Conservation (phyloP, 768 basidiomycete species). For the Mycena albidolilacea region DNA sequence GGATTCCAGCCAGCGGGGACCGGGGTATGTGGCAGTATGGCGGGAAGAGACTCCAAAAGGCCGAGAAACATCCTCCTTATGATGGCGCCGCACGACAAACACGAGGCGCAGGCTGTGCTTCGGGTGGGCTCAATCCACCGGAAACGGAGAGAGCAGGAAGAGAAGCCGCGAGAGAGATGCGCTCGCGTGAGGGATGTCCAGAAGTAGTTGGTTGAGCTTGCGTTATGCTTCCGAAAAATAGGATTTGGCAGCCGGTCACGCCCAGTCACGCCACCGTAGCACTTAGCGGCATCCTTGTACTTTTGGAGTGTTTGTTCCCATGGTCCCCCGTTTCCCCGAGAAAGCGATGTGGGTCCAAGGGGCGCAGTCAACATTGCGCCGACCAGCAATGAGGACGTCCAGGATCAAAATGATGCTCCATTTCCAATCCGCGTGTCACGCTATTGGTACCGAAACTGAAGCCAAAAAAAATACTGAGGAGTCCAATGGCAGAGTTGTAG, state of each 20-base stretch:
- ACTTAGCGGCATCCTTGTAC: slow-evolving; percentile 14
- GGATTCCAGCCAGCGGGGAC: slow-evolving; percentile 6
- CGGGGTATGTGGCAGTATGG: slow-evolving; percentile 12
- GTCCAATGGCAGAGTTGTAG: neutral
- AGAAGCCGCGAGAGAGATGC: slow-evolving; percentile 5
- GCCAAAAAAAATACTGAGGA: neutral
- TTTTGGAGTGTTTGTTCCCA: slow-evolving; percentile 26
- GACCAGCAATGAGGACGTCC: neutral
- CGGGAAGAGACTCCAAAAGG: slow-evolving; percentile 36
- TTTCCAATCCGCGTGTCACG: neutral
- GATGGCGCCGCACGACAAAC: slow-evolving; percentile 39
- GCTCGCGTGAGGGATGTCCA: slow-evolving; percentile 17
- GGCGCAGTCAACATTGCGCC: neutral
- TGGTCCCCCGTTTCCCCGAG: slow-evolving; percentile 21
- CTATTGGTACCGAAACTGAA: neutral
- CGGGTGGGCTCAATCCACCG: slow-evolving; percentile 28
- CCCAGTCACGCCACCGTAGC: slow-evolving; percentile 23
- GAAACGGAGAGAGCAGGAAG: slow-evolving; percentile 29
- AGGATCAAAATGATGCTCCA: slow-evolving; percentile 13
- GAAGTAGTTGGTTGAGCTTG: slow-evolving; percentile 21
- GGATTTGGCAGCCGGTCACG: slow-evolving; percentile 29
- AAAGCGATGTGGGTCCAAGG: slow-evolving; percentile 24
- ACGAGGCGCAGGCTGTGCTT: slow-evolving; percentile 41
- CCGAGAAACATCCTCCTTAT: slow-evolving; percentile 36
- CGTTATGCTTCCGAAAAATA: slow-evolving; percentile 27